Evolutionary conservation across 164 flowering plant species (phyloP), one percentile per base, ranked within the genome.

Genomic region (Vitis amurensis): DNA sequence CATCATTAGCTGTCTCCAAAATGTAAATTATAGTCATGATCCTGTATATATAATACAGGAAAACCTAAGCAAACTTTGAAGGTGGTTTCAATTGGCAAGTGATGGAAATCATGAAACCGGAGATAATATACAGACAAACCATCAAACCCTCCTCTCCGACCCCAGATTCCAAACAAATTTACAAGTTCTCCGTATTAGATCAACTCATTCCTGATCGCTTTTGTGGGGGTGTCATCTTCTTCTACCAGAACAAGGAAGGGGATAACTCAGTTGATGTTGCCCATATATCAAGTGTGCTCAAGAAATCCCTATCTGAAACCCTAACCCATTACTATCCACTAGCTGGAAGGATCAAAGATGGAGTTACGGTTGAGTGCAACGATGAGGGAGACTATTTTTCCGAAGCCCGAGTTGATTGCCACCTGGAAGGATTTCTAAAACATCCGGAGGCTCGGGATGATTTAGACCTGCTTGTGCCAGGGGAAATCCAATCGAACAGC

Each of bases 121-220:
- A 68, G 49, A 47, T 17, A 12, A 59, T 61, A 30, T 59, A 49
- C 8, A 59, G 8, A 27, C 47, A 68, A 23, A 59, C 53, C n/a
- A 30, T 59, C 17, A 68, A 48, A 50, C 64, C 57, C 19, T 59
- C 48, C 1, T 68, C 55, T 50, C 64, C 71, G 6, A 68, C 57
- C 14, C 65, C 57, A 9, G 14, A 53, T 15, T 71, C 68, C 65
- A 78, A 66, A 16, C 17, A 59, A 19, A 68, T n/a, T 51, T 64
- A 51, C 73, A 53, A 59, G 19, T 66, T 81, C 48, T 81, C 80
- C 65, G 69, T 79, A 50, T 29, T 82, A 4, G 85, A 82, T 50
- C 80, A 72, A 52, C 64, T 82, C 2, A 64, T 66, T 4, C 76
- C 82, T 17, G 57, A 19, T 19, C 23, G 67, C 9, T 0, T 69